A percentile compares a stretch with the other conserved stretches of the same genome.
Evolutionary conservation across 345 rosid species (phyloP).

Genomic region (Citropsis articulata): DNA sequence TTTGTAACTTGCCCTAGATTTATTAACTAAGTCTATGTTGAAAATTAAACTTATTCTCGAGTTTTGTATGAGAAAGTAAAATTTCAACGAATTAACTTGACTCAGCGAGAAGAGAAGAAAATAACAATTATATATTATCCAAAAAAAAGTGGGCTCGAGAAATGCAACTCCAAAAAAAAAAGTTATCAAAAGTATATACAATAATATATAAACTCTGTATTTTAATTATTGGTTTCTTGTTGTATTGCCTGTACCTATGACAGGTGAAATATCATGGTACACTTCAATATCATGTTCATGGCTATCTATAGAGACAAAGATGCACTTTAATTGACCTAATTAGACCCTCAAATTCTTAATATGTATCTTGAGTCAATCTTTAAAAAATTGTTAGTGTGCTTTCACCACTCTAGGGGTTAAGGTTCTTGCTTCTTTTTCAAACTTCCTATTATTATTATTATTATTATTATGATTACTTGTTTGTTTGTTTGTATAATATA

Average conservation of each 20-base stretch:
- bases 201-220: background rate
- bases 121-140: background rate
- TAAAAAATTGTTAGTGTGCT: background rate
- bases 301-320: background rate
- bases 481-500: background rate
- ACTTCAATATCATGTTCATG: background rate
- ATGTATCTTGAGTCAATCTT: background rate
- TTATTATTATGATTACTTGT: too few relatives aligned
- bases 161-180: background rate
- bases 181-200: background rate
- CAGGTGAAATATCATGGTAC: background rate
- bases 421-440: background rate
- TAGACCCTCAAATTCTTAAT: background rate
- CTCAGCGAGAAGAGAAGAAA: background rate
- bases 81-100: background rate
- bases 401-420: conserved; percentile 4
- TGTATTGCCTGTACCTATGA: background rate
- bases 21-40: background rate
- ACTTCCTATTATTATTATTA: background rate
- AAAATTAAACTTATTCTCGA: background rate
- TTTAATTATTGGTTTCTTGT: conserved; percentile 2
- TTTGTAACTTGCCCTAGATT: background rate
- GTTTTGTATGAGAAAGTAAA: background rate
- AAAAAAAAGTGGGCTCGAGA: too few relatives aligned
- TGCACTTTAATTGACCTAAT: background rate